phyloP scores from a whole-genome alignment of 371 early-diverging fungal species.

The Mortierella sp. region DNA sequence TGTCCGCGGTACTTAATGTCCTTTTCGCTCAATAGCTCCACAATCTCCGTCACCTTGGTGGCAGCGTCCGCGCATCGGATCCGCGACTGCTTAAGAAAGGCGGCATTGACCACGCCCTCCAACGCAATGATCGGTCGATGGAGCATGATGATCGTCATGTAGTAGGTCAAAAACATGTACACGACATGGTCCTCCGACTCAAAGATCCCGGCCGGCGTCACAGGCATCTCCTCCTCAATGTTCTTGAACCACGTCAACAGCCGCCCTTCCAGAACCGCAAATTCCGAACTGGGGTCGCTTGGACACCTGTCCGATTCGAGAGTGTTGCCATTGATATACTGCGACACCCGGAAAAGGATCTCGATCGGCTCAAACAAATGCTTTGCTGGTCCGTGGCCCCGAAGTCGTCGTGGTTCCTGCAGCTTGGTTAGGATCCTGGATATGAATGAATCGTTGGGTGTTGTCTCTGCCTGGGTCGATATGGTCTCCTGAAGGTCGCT shows the following conservation, averaged over 20 bases:
- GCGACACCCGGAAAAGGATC: conserved; percentile 2
- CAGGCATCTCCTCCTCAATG: not conserved
- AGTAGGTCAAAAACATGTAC: conserved; percentile 2
- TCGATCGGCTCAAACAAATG: not conserved
- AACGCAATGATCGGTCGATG: conserved; percentile 16
- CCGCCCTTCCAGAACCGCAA: conserved; percentile 3
- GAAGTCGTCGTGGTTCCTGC: not conserved
- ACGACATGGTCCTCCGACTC: not conserved
- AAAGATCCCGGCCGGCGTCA: not conserved
- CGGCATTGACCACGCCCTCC: conserved; percentile 4
- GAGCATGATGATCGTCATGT: conserved; percentile 14
- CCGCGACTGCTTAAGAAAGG: not conserved
- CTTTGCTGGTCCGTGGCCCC: not conserved
- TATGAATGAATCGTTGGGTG: not conserved
- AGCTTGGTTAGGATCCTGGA: not conserved
- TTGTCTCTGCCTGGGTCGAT: not conserved
- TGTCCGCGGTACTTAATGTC: conserved; percentile 15
- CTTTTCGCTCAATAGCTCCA: not conserved
- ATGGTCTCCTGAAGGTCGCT: not conserved
- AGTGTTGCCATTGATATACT: conserved; percentile 13
- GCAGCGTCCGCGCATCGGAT: conserved; percentile 5
- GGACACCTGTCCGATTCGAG: conserved; percentile 3
- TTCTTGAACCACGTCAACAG: not conserved
- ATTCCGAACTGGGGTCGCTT: conserved; percentile 10
- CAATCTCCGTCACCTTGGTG: conserved; percentile 3